Evolutionary conservation across 805 yeast genomes (phyloP).

Genomic region (Metschnikowia cerradonensis): DNA sequence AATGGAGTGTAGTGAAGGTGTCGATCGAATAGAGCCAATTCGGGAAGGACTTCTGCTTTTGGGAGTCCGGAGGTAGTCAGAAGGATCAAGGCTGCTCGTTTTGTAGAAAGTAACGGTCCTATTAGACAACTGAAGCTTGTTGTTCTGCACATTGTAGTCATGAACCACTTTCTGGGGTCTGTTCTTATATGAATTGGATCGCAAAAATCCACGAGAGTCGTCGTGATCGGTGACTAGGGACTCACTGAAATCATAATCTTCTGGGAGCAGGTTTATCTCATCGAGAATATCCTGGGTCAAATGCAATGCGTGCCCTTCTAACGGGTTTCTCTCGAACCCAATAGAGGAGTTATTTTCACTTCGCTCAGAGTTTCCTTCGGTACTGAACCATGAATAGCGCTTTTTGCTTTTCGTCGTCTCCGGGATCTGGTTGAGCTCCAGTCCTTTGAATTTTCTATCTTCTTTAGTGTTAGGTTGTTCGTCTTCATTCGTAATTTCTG

Average conservation of each 20-base stretch:
- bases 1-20: constrained; percentile 25
- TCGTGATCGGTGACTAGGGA: constrained; percentile 6
- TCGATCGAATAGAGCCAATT: constrained; percentile 28
- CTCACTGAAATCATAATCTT: constrained; percentile 38
- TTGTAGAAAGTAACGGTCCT: constrained; percentile 43
- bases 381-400: constrained; percentile 29
- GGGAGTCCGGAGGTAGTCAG: constrained; percentile 13
- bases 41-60: constrained; percentile 22
- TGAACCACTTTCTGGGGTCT: constrained; percentile 28
- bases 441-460: background rate
- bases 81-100: constrained; percentile 18
- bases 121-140: constrained; percentile 33
- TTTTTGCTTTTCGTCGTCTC: background rate
- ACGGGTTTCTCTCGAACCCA: background rate
- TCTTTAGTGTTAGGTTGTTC: background rate
- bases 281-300: constrained; percentile 31
- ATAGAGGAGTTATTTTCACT: background rate
- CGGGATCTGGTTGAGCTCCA: background rate
- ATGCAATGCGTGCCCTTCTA: background rate
- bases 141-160: constrained; percentile 23
- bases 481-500: constrained; percentile 3
- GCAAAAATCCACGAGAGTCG: constrained; percentile 16
- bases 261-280: constrained; percentile 35
- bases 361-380: constrained; percentile 23
- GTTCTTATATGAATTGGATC: constrained; percentile 39